phyloP scores from a whole-genome alignment of 768 basidiomycete species.

The Termitomyces bulborhizus region DNA sequence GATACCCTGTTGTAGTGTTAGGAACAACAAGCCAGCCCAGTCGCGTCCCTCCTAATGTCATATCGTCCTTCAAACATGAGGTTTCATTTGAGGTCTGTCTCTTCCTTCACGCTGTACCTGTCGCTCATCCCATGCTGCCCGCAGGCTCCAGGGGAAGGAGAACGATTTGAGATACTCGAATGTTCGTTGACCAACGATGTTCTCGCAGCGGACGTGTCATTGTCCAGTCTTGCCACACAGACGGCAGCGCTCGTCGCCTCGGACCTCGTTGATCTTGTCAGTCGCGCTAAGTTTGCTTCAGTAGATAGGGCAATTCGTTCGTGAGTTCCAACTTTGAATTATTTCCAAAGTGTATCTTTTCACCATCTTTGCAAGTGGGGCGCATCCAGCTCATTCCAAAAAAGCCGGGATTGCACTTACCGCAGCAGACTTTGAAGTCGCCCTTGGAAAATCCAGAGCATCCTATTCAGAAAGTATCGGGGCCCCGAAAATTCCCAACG shows the following conservation, averaged over 20 bases:
- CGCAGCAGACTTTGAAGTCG: slow-evolving; percentile 63
- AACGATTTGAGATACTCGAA: slow-evolving; percentile 58
- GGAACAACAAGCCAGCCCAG: slow-evolving; percentile 67
- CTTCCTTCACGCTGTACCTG: not conserved
- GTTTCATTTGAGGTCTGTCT: slow-evolving; percentile 60
- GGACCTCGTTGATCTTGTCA: slow-evolving; percentile 70
- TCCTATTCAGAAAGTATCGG: slow-evolving; percentile 91
- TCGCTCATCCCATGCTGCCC: not conserved
- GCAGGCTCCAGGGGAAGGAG: slow-evolving; percentile 77
- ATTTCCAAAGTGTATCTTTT: not conserved
- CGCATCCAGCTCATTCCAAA: slow-evolving; percentile 19
- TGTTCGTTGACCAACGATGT: slow-evolving; percentile 31
- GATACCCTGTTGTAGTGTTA: slow-evolving; percentile 69
- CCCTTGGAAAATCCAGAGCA: slow-evolving; percentile 64
- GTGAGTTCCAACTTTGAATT: slow-evolving; percentile 25
- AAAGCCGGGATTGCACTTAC: slow-evolving; percentile 38
- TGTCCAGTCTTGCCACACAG: slow-evolving; percentile 69
- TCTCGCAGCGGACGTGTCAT: slow-evolving; percentile 72
- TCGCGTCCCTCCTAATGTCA: slow-evolving; percentile 54
- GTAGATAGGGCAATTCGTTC: slow-evolving; percentile 36
- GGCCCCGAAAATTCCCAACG: slow-evolving; percentile 93
- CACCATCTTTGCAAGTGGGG: slow-evolving; percentile 13
- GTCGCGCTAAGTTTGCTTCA: slow-evolving; percentile 49
- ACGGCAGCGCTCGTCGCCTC: slow-evolving; percentile 86
- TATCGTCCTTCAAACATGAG: slow-evolving; percentile 83